phyloP scores from a whole-genome alignment of 2,329 filamentous ascomycete species.

The Dactylellina cionopaga region DNA sequence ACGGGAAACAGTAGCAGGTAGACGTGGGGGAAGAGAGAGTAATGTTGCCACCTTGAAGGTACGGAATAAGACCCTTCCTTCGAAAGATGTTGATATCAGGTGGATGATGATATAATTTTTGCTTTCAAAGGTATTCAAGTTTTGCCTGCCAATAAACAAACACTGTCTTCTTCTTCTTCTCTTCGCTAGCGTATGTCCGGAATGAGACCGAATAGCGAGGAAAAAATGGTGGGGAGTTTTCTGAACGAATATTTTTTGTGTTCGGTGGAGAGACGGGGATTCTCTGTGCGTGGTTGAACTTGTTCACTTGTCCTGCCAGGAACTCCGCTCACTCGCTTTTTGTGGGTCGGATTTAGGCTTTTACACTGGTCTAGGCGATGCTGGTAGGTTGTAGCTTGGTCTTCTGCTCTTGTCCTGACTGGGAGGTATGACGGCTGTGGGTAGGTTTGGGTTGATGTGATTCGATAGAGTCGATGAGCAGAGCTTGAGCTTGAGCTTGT shows the following conservation, averaged over 20 bases:
- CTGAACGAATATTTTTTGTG: conserved; percentile 4
- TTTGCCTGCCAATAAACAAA: too few relatives aligned
- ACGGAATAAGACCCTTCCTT: conserved; percentile 1
- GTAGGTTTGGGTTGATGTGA: conserved; percentile 10
- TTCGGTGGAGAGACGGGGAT: background rate
- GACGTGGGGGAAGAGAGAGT: conserved; percentile 16
- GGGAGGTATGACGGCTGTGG: background rate
- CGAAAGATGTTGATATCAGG: conserved; percentile 2
- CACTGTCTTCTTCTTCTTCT: too few relatives aligned
- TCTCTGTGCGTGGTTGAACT: background rate
- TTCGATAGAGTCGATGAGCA: conserved; percentile 8
- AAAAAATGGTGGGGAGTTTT: conserved; percentile 23
- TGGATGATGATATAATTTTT: too few relatives aligned
- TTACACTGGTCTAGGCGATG: background rate
- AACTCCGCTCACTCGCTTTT: background rate
- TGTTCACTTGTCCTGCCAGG: background rate
- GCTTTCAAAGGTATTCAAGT: too few relatives aligned
- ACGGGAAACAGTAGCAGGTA: conserved; percentile 22
- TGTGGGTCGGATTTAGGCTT: conserved; percentile 25
- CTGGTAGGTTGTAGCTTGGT: too few relatives aligned
- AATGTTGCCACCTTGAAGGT: conserved; percentile 52
- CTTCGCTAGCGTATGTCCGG: too few relatives aligned
- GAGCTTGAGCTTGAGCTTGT: background rate
- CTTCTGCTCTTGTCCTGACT: too few relatives aligned
- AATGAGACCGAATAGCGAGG: too few relatives aligned